These are phyloP conservation scores for Backusella luteola DNA, from an alignment of 192 early-diverging fungal genomes.

Conservation along the genomic window DNA sequence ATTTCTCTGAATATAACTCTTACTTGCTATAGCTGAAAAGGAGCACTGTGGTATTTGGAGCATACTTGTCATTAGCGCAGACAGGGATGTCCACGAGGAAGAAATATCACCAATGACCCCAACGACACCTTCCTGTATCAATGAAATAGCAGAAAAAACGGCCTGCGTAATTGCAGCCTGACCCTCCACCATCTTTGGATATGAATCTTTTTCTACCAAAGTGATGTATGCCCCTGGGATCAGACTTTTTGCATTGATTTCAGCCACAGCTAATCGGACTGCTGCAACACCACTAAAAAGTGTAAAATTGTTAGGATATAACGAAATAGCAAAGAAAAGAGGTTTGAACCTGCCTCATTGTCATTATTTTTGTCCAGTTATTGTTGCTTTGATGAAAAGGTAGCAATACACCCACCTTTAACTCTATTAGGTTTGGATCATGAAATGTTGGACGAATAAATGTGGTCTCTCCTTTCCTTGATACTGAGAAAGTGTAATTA, in stretches of 20 bases:
- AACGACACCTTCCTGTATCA: conserved; percentile 47
- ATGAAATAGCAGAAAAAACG: conserved; percentile 44
- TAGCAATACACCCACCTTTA: conserved; percentile 33
- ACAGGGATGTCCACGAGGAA: conserved; percentile 44
- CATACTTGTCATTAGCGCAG: conserved; percentile 44
- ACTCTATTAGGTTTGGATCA: conserved; percentile 16
- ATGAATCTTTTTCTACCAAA: conserved; percentile 49
- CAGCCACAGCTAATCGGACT: conserved; percentile 44
- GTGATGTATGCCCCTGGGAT: conserved; percentile 52
- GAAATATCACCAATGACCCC: conserved; percentile 51
- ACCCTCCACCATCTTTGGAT: conserved; percentile 37
- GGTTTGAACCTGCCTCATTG: conserved; percentile 21
- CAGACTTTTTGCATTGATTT: conserved; percentile 47
- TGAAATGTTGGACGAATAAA: conserved; percentile 20
- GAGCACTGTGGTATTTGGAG: conserved; percentile 53
- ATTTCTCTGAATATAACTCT: neutral
- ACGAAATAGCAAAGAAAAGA: neutral
- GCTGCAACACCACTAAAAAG: conserved; percentile 45
- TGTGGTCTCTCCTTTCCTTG: conserved; percentile 14
- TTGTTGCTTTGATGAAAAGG: conserved; percentile 36
- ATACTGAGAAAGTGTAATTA: conserved; percentile 23
- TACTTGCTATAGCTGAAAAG: conserved; percentile 51
- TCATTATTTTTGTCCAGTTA: conserved; percentile 31
- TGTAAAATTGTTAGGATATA: neutral
- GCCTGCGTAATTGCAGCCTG: conserved; percentile 46